A percentile compares a stretch with the other conserved stretches of the same genome.
phyloP scores from a whole-genome alignment of 345 rosid genomes.

The Citrus mangshanensis region DNA sequence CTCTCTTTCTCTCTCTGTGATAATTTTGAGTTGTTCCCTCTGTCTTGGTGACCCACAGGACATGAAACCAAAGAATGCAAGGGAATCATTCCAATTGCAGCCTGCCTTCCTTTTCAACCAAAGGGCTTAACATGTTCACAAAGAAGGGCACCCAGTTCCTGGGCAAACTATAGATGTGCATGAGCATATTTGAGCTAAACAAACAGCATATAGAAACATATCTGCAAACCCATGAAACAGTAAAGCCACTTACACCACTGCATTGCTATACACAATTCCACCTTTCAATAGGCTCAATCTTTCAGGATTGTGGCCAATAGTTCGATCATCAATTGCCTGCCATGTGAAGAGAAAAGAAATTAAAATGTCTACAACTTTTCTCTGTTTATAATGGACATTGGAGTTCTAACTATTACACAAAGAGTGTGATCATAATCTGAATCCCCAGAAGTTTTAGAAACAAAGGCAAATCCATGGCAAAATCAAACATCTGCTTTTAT shows the following conservation, averaged over 20 bases:
- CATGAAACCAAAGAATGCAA: too few relatives aligned
- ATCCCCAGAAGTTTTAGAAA: background rate
- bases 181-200: background rate
- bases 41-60: too few relatives aligned
- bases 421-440: background rate
- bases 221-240: background rate
- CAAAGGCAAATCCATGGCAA: background rate
- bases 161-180: background rate
- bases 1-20: too few relatives aligned
- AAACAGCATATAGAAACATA: background rate
- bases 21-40: too few relatives aligned
- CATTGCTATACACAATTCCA: conserved; percentile 60
- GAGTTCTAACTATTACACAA: background rate
- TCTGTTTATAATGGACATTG: background rate
- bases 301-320: conserved; percentile 64
- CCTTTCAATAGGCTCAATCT: conserved; percentile 60
- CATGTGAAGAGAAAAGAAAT: conserved; percentile 12
- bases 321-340: conserved; percentile 62
- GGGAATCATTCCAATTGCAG: background rate
- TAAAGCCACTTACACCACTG: conserved; percentile 42
- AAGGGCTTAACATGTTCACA: background rate
- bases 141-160: background rate
- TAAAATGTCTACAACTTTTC: background rate
- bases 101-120: background rate
- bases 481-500: background rate